Conservation (phyloP, 495 filamentous ascomycete species). For the Glonium stellatum region DNA sequence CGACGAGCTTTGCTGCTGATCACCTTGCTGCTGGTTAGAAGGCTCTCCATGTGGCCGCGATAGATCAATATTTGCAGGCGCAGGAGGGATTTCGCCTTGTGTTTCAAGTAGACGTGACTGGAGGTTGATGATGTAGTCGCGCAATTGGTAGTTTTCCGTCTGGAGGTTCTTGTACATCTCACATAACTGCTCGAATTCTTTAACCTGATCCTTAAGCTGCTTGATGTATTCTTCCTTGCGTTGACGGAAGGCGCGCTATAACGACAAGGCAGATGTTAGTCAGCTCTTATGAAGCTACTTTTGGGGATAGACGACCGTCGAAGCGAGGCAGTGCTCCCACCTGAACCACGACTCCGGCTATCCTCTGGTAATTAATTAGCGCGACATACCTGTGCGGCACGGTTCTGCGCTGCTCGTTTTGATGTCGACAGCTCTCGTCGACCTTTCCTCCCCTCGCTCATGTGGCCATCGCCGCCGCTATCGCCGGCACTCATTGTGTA, state of each 20-base stretch:
- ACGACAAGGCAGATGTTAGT: constrained; percentile 20
- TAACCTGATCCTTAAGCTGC: constrained; percentile 85
- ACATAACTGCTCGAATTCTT: constrained; percentile 62
- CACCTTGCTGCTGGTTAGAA: constrained; percentile 1
- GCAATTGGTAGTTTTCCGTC: constrained; percentile 78
- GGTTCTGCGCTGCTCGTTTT: constrained; percentile 93
- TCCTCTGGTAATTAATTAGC: not conserved
- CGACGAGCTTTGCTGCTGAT: constrained; percentile 6
- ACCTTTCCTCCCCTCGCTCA: constrained; percentile 39
- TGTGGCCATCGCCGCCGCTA: constrained; percentile 28
- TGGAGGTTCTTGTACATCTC: constrained; percentile 67
- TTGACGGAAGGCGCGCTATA: constrained; percentile 89
- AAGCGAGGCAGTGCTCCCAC: constrained; percentile 10
- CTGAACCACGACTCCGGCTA: not conserved
- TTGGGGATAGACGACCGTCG: not conserved
- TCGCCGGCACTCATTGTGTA: constrained; percentile 34
- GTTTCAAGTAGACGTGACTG: constrained; percentile 83
- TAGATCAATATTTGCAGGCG: constrained; percentile 61
- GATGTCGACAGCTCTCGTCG: constrained; percentile 90
- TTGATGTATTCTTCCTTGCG: constrained; percentile 98
- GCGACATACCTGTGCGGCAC: constrained; percentile 80
- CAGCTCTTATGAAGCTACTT: constrained; percentile 1
- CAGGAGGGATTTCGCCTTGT: constrained; percentile 74
- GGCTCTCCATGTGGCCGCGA: constrained; percentile 29
- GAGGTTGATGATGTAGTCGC: constrained; percentile 84